Evolutionary conservation across 2,329 filamentous ascomycete species (phyloP), one percentile per base, ranked within the genome.

Genomic region (Malbranchea cinnamomea): DNA sequence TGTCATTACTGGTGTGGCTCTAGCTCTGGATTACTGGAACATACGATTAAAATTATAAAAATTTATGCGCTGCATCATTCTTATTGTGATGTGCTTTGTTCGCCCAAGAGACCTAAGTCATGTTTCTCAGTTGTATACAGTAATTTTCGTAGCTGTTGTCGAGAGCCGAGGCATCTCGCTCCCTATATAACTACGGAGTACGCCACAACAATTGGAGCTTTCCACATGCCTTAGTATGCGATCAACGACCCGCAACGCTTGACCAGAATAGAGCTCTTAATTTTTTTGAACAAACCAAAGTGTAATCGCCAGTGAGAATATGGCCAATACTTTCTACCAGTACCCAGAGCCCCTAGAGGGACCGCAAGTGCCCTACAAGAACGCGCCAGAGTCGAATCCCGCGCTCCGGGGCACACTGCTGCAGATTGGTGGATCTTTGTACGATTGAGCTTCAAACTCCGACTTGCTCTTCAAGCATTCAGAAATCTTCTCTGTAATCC

Each of bases 321-420:
- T n/a, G n/a, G n/a, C n/a, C n/a, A n/a, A n/a, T n/a, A n/a, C n/a
- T n/a, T 56, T 53, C 32, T 34, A 50, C 16, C 46, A 57, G 32
- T 54, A 57, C 31, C 58, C 58, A 5, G 44, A 44, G 25, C 40
- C 54, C 7, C 48, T 47, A 5, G 41, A 58, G 41, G 57, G 55
- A 3, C 59, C 58, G 2, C 31, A 43, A 0, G 48, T 54, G n/a
- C 54, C 56, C 4, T 68, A 65, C 37, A 48, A 56, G 14, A 59
- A 62, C 38, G 49, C 55, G n/a, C 50, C 62, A 18, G 67, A 72
- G 37, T 62, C 67, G 23, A 84, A 87, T 47, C 81, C 82, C 1
- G 65, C 72, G 1, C 59, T 91, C 38, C 65, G 74, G 32, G 82
- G 82, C 4, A 53, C 65, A 18, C 53, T 72, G 5, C 59, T 91